Percentiles rank a stretch among this genome's conserved stretches.
phyloP scores from a whole-genome alignment of 306 rosid genomes.

The Datisca glomerata region DNA sequence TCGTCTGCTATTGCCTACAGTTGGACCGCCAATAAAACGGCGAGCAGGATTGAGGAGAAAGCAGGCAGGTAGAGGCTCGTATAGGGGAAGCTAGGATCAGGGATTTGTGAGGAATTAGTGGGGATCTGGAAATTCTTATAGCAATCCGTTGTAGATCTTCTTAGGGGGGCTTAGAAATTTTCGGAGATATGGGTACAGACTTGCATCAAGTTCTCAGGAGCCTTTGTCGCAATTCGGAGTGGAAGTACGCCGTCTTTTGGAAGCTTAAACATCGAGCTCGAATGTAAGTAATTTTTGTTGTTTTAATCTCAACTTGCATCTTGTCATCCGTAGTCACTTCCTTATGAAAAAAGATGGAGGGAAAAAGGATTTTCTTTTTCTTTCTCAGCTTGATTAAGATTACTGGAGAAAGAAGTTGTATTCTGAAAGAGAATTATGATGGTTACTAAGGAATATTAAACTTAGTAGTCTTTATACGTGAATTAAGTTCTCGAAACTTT shows the following conservation, averaged over 20 bases:
- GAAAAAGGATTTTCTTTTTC: no score
- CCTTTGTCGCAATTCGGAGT: constrained; percentile 69
- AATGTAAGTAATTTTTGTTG: constrained; percentile 32
- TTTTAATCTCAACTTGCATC: constrained; percentile 1
- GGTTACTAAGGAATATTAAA: no score
- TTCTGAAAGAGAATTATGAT: no score
- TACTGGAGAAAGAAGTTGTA: no score
- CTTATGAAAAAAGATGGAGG: no score
- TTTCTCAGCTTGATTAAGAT: not conserved
- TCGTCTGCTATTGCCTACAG: constrained; percentile 59
- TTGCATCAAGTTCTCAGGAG: constrained; percentile 57
- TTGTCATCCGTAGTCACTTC: no score
- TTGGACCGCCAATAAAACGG: constrained; percentile 99
- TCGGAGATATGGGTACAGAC: constrained; percentile 44
- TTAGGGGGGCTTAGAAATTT: constrained; percentile 26
- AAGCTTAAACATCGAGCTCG: constrained; percentile 76
- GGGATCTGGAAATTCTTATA: constrained; percentile 2
- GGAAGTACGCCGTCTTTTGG: constrained; percentile 98
- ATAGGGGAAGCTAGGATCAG: constrained; percentile 78
- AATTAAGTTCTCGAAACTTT: no score
- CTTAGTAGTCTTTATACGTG: no score
- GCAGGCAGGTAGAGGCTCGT: constrained; percentile 99
- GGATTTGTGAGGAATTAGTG: constrained; percentile 8
- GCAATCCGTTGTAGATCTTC: constrained; percentile 5
- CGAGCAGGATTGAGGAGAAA: constrained; percentile 97